Conservation (phyloP, 129 eudicot genomes). For the Flaveria sonorensis region DNA sequence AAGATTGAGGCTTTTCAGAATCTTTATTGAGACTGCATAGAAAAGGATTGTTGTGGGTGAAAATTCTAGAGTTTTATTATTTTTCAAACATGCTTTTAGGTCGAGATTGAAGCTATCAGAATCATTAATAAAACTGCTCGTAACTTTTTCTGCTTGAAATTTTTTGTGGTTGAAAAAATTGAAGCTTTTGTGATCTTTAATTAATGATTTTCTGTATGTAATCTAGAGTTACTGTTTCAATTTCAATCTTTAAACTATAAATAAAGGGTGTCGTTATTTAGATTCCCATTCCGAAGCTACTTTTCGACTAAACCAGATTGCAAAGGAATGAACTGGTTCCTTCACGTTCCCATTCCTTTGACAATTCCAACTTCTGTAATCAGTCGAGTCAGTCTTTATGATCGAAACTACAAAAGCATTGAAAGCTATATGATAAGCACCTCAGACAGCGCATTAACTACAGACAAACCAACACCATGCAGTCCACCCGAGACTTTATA, state of each 20-base stretch:
- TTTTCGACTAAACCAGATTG: not conserved
- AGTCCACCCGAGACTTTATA: slow-evolving; percentile 96
- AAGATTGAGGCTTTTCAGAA: not conserved
- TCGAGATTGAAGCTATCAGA: not conserved
- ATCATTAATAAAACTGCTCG: not conserved
- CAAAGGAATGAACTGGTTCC: not conserved
- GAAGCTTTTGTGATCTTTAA: not conserved
- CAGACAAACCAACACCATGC: slow-evolving; percentile 98
- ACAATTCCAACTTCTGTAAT: not conserved
- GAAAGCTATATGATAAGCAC: slow-evolving; percentile 35
- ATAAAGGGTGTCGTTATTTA: not conserved
- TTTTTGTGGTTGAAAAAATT: not conserved
- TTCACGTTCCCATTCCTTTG: not conserved
- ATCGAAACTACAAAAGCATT: not conserved
- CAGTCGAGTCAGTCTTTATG: not conserved
- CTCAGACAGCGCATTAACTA: slow-evolving; percentile 95
- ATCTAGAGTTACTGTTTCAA: not conserved
- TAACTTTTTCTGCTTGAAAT: not conserved
- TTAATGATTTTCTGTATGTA: not conserved
- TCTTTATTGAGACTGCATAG: not conserved
- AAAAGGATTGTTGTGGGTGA: not conserved
- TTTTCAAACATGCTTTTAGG: not conserved
- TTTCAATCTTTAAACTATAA: not conserved
- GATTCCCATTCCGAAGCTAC: not conserved
- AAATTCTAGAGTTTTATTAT: not conserved